Evolutionary conservation across 306 rosid species (phyloP), one percentile per base, ranked within the genome.

Genomic region (Vigna trinervia): DNA sequence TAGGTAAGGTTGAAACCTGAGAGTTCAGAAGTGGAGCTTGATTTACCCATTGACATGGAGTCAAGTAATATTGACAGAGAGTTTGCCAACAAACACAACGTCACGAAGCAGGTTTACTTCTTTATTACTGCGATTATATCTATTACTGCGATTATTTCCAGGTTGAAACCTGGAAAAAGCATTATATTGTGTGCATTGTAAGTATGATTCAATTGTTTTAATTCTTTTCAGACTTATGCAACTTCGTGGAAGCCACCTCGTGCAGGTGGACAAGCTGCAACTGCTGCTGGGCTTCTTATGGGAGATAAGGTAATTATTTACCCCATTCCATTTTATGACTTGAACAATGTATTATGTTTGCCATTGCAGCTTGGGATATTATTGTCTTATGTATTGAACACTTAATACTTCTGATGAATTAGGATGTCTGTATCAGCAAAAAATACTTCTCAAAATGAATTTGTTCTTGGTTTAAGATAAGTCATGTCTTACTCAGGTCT

Each of bases 1-100:
- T 62, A 93, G 98, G 89, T 95, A 9, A 95, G 97, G 80, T 80
- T 90, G 76, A 89, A 88, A 47, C 86, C 91, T 11, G 52, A 12
- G 20, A 88, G 80, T 84, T 78, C 89, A 23, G 86, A 89, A 83
- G 76, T 92, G 69, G 90, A 92, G 81, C 39, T 95, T 58, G 97
- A 95, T 85, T 85, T 92, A 71, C 75, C 89, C 46, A 23, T 88
- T 76, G 96, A 95, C 64, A 30, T 71, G 0, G 89, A 88, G 64
- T 86, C 93, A 38, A 78, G 50, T 77, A 89, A 92, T 74, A 85
- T 81, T 52, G 96, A 95, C 67, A 80, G 46, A 70, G 91, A 85
- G 12, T 77, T 45, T 22, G 91, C 77, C 2, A 61, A 39, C 69
- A 85, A 17, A 47, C n/a, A 84, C 56, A 80, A 76, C 48, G 80